These are phyloP conservation scores for Hypoxylon sp. DNA, from an alignment of 2,329 filamentous ascomycete species.

Conservation along the genomic window DNA sequence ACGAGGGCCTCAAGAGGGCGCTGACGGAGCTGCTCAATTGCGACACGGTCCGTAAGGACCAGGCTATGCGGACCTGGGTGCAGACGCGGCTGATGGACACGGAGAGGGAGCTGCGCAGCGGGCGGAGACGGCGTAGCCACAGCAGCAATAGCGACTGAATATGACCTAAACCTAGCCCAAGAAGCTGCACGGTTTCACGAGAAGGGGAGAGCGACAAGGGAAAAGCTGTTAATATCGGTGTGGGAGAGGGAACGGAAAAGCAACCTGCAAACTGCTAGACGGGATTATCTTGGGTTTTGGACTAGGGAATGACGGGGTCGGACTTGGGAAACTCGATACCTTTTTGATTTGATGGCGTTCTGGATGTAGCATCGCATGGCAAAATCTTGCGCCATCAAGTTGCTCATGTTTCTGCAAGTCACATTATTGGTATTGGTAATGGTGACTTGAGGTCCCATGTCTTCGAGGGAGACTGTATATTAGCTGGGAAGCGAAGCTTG, in stretches of 20 bases:
- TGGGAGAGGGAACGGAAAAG: constrained; percentile 14
- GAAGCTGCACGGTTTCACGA: neutral
- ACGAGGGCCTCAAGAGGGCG: constrained; percentile 71
- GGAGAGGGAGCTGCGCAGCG: constrained; percentile 67
- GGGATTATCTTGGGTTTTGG: constrained; percentile 21
- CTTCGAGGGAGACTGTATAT: neutral
- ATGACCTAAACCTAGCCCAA: neutral
- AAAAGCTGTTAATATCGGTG: constrained; percentile 10
- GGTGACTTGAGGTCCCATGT: neutral
- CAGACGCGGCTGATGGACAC: constrained; percentile 70
- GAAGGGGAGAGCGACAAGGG: neutral
- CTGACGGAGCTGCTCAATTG: constrained; percentile 72
- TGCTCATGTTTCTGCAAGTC: neutral
- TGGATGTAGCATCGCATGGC: neutral
- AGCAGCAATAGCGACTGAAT: constrained; percentile 44
- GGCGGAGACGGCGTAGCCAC: constrained; percentile 61
- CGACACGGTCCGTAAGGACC: constrained; percentile 64
- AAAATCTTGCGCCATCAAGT: neutral
- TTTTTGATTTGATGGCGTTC: constrained; percentile 41
- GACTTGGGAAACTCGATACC: constrained; percentile 41
- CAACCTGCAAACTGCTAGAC: constrained; percentile 19
- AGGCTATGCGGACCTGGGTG: constrained; percentile 67
- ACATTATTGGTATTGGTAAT: constrained; percentile 9
- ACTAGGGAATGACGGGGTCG: constrained; percentile 14
- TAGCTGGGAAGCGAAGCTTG: neutral